phyloP scores from a whole-genome alignment of 768 basidiomycete genomes.

The Lentinula edodes region DNA sequence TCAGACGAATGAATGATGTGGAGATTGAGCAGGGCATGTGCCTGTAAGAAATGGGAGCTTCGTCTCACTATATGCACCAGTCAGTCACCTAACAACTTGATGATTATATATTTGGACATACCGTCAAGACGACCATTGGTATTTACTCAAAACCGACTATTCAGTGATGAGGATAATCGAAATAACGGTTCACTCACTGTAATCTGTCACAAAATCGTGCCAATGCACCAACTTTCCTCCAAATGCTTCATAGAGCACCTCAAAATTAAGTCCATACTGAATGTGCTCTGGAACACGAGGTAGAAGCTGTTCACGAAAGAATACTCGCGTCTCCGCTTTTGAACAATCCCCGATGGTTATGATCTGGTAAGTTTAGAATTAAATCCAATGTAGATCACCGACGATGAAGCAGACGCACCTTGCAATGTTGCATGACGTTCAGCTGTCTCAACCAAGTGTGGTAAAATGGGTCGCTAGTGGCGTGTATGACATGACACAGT shows the following conservation, averaged over 20 bases:
- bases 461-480: conserved; percentile 81
- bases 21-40: conserved; percentile 75
- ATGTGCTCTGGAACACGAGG: conserved; percentile 67
- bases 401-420: conserved; percentile 32
- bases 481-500: conserved; percentile 78
- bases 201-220: conserved; percentile 75
- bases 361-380: conserved; percentile 33
- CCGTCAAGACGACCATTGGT: conserved; percentile 67
- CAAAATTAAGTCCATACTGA: conserved; percentile 55
- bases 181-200: conserved; percentile 41
- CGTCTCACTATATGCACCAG: conserved; percentile 51
- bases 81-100: not conserved
- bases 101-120: conserved; percentile 19
- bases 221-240: conserved; percentile 84
- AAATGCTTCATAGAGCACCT: conserved; percentile 69
- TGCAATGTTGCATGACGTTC: conserved; percentile 80
- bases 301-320: conserved; percentile 58
- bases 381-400: not conserved
- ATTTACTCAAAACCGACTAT: conserved; percentile 46
- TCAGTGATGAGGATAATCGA: conserved; percentile 5
- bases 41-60: conserved; percentile 81
- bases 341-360: conserved; percentile 78
- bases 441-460: conserved; percentile 78
- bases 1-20: conserved; percentile 80
- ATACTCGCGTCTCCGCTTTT: conserved; percentile 62